Conservation (phyloP, 192 early-diverging fungal genomes). For the Thamnidium elegans region DNA sequence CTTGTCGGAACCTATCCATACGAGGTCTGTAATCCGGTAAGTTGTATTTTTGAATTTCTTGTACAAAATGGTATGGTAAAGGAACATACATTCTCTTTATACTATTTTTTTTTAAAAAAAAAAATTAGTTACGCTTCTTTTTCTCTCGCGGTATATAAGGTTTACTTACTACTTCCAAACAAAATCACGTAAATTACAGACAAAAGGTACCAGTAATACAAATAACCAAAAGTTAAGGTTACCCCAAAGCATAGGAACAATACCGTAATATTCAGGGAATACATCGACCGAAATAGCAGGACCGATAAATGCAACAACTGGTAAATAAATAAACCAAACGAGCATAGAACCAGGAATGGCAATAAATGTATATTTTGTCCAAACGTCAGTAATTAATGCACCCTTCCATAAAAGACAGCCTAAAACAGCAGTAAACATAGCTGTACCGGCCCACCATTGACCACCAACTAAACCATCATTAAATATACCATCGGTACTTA, state of each 20-base stretch:
- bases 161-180: slow-evolving; percentile 90
- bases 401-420: slow-evolving; percentile 90
- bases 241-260: slow-evolving; percentile 61
- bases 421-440: slow-evolving; percentile 85
- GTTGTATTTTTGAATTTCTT: slow-evolving; percentile 99
- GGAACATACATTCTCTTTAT: slow-evolving; percentile 74
- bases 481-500: slow-evolving; percentile 67
- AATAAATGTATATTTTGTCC: slow-evolving; percentile 92
- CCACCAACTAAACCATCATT: slow-evolving; percentile 70
- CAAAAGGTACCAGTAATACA: slow-evolving; percentile 79
- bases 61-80: slow-evolving; percentile 90
- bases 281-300: slow-evolving; percentile 59
- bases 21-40: slow-evolving; percentile 97
- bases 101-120: slow-evolving; percentile 40
- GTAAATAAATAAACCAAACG: slow-evolving; percentile 87
- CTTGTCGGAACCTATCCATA: slow-evolving; percentile 98
- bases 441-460: slow-evolving; percentile 89
- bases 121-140: not conserved
- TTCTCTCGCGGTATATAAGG: not conserved
- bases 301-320: slow-evolving; percentile 71
- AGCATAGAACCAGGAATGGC: slow-evolving; percentile 88
- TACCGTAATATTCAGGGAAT: slow-evolving; percentile 75
- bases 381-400: slow-evolving; percentile 84
- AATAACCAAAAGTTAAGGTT: slow-evolving; percentile 84
- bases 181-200: slow-evolving; percentile 87